These are phyloP conservation scores for Inonotus hispidus DNA, from an alignment of 1,284 basidiomycete genomes.

Conservation along the genomic window DNA sequence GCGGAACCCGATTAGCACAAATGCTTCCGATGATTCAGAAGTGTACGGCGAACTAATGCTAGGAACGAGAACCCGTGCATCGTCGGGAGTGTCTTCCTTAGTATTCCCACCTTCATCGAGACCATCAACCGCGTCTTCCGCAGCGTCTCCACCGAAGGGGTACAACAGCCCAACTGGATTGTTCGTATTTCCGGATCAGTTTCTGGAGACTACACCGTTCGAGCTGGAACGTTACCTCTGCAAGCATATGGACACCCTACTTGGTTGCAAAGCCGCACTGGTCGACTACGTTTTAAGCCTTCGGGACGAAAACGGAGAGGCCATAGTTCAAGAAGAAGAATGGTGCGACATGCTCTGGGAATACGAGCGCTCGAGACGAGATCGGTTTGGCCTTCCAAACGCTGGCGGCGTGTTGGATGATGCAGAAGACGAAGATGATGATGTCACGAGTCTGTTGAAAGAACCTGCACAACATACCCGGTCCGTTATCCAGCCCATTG, in stretches of 20 bases:
- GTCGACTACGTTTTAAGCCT: conserved; percentile 41
- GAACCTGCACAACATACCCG: background rate
- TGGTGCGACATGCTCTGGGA: conserved; percentile 56
- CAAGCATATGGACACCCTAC: conserved; percentile 56
- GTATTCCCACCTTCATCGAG: background rate
- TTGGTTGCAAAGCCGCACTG: conserved; percentile 56
- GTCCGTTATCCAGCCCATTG: background rate
- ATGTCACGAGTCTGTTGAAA: conserved; percentile 23
- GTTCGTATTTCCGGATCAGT: conserved; percentile 26
- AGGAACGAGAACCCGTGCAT: conserved; percentile 7
- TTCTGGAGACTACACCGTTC: conserved; percentile 48
- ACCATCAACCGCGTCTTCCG: background rate
- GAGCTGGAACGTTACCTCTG: conserved; percentile 68
- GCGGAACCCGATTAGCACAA: conserved; percentile 6
- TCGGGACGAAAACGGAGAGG: conserved; percentile 35
- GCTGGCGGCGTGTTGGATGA: conserved; percentile 40
- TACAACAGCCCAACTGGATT: conserved; percentile 34
- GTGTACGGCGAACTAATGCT: background rate
- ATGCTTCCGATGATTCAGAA: conserved; percentile 7
- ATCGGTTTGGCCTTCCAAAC: conserved; percentile 27
- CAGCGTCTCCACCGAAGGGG: background rate
- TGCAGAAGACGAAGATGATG: conserved; percentile 29
- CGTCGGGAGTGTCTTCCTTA: background rate
- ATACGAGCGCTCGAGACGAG: conserved; percentile 43
- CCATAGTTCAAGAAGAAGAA: conserved; percentile 36